Percentiles rank a stretch among this genome's conserved stretches.
These are phyloP conservation scores for Diaporthe aspalathi DNA, from an alignment of 2,329 filamentous ascomycete species.

Conservation along the genomic window DNA sequence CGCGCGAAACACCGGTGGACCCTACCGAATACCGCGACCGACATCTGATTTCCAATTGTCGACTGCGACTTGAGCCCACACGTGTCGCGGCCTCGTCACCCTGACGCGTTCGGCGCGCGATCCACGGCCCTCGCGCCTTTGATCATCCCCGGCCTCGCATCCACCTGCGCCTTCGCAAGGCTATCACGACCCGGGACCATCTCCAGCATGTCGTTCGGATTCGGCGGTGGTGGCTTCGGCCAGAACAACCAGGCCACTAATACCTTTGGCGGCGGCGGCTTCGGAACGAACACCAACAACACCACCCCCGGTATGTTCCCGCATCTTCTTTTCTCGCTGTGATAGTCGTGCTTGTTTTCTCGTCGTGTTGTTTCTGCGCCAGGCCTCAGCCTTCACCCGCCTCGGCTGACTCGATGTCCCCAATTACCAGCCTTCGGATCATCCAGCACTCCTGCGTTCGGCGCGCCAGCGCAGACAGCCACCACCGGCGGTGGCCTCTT, in stretches of 20 bases:
- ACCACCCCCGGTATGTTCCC: conserved; percentile 64
- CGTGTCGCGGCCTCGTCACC: conserved; percentile 19
- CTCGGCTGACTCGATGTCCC: conserved; percentile 40
- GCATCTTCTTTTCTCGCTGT: conserved; percentile 39
- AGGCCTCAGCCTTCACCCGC: conserved; percentile 42
- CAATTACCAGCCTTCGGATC: conserved; percentile 52
- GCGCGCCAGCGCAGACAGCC: conserved; percentile 47
- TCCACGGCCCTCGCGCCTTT: conserved; percentile 39
- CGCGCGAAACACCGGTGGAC: conserved; percentile 8
- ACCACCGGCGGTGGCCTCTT: conserved; percentile 52
- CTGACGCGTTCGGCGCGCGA: conserved; percentile 49
- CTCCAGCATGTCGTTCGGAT: conserved; percentile 66
- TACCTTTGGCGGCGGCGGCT: conserved; percentile 58
- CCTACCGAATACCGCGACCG: neutral
- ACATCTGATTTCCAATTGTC: conserved; percentile 23
- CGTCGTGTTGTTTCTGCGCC: conserved; percentile 32
- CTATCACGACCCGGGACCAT: conserved; percentile 37
- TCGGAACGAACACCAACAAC: conserved; percentile 57
- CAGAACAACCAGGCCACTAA: conserved; percentile 62
- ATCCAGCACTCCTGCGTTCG: conserved; percentile 48
- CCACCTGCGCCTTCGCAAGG: conserved; percentile 5
- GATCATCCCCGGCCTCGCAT: conserved; percentile 36
- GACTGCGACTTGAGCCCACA: conserved; percentile 25
- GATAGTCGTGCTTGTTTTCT: conserved; percentile 25
- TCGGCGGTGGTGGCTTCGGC: conserved; percentile 69